phyloP scores from a whole-genome alignment of 148 eudicot genomes.

The Amaranthus cruentus region DNA sequence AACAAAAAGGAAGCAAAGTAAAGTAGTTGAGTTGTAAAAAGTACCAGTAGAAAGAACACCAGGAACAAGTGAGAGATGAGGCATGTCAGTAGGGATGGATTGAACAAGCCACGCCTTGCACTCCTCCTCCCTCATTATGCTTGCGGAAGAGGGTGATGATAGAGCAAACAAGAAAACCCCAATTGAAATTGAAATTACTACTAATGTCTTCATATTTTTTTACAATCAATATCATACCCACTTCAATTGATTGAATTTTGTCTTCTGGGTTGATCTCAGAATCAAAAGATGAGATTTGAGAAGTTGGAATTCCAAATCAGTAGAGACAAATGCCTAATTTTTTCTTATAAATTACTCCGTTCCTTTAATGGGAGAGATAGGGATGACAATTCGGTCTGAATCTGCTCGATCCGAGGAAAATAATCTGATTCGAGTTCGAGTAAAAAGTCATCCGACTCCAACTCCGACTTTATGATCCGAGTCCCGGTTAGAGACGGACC shows the following conservation, averaged over 20 bases:
- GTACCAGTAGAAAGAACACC: slow-evolving; percentile 89
- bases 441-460: too few species aligned
- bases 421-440: too few species aligned
- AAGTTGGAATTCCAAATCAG: neutral
- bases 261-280: slow-evolving; percentile 2
- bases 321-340: too few species aligned
- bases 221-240: slow-evolving; percentile 9
- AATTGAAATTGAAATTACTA: slow-evolving; percentile 2
- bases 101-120: slow-evolving; percentile 96
- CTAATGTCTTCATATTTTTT: slow-evolving; percentile 21
- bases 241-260: neutral
- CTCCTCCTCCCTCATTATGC: slow-evolving; percentile 4
- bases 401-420: too few species aligned
- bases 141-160: slow-evolving; percentile 23
- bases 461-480: too few species aligned
- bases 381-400: too few species aligned
- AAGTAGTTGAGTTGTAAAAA: neutral
- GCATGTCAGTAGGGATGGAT: slow-evolving; percentile 86
- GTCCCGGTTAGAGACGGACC: too few species aligned
- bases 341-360: too few species aligned
- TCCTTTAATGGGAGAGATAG: too few species aligned
- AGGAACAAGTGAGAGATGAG: slow-evolving; percentile 59
- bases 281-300: neutral
- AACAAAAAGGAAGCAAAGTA: neutral
- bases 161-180: slow-evolving; percentile 15